Evolutionary conservation across 1,284 basidiomycete species (phyloP), one percentile per base, ranked within the genome.

Genomic region (Irpex lacteus): DNA sequence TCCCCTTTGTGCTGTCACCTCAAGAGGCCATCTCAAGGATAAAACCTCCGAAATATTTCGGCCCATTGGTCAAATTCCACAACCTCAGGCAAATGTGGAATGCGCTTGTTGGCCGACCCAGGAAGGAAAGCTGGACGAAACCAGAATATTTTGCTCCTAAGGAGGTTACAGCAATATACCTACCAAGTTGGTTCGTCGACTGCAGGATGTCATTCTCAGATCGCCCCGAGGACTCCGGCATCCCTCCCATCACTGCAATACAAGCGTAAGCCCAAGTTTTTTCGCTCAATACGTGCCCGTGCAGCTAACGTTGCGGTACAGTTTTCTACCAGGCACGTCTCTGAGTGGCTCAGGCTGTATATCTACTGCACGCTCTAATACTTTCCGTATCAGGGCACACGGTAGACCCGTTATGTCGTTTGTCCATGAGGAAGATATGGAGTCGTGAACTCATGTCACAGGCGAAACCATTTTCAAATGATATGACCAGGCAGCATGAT

Each of bases 131-230:
- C 9, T 64, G 47, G 38, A 8, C 15, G 2, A 4, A 2, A 13
- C 38, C 49, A 13, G n/a, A 7, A 32, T 32, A 13, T 7, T 34
- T 18, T 60, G 54, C 32, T 6, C 40, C 26, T 32, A 52, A 49
- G 19, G 38, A 26, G 8, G 19, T 60, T 9, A 19, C 26, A 60
- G 80, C 87, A 6, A 73, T 86, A 3, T 90, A 88, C 69, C 81
- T 86, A 60, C 88, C 88, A 1, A 80, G 78, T 5, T 90, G 88
- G 88, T 74, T 86, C 37, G 74, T 88, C 40, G 84, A 86, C 67
- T 26, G 26, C 82, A 80, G 4, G 60, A 19, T 19, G 18, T 9
- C 50, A 13, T 26, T 19, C 21, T 15, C 37, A 9, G 13, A 8
- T 53, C 37, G 65, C 65, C n/a, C 53, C 55, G 26, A 15, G 26